These are phyloP conservation scores for Talaromyces nanjingensis DNA, from an alignment of 495 filamentous ascomycete species.

Conservation along the genomic window DNA sequence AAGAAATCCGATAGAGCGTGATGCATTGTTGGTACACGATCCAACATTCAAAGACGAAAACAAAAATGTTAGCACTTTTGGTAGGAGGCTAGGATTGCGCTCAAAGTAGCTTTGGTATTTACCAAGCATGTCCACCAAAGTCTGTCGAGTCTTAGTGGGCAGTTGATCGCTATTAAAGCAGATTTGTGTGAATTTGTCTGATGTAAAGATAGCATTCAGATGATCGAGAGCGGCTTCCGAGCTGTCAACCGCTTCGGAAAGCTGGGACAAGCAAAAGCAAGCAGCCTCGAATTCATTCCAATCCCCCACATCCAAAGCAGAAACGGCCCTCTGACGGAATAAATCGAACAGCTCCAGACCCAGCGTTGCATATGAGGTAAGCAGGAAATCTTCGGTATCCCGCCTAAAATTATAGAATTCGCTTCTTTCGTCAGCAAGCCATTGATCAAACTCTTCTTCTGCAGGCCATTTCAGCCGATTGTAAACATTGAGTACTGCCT, in stretches of 20 bases:
- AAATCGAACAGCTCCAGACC: slow-evolving; percentile 60
- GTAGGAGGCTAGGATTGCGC: slow-evolving; percentile 60
- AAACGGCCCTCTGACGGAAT: slow-evolving; percentile 58
- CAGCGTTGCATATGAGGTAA: slow-evolving; percentile 65
- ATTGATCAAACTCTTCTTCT: slow-evolving; percentile 32
- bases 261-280: slow-evolving; percentile 67
- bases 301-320: slow-evolving; percentile 47
- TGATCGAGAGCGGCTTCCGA: slow-evolving; percentile 58
- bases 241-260: slow-evolving; percentile 69
- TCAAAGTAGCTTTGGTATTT: slow-evolving; percentile 79
- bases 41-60: slow-evolving; percentile 67
- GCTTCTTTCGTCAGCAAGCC: slow-evolving; percentile 64
- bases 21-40: slow-evolving; percentile 62
- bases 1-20: slow-evolving; percentile 69
- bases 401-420: slow-evolving; percentile 73
- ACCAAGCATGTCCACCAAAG: slow-evolving; percentile 69
- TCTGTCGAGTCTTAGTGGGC: slow-evolving; percentile 66
- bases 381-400: slow-evolving; percentile 75
- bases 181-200: slow-evolving; percentile 39
- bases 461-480: slow-evolving; percentile 32
- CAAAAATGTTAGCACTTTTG: slow-evolving; percentile 70
- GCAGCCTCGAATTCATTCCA: slow-evolving; percentile 80
- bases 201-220: slow-evolving; percentile 69
- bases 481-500: slow-evolving; percentile 31
- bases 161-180: slow-evolving; percentile 47